Percentiles rank a stretch among this genome's conserved stretches.
These are phyloP conservation scores for Thelonectria discophora DNA, from an alignment of 2,329 filamentous ascomycete species.

Conservation along the genomic window DNA sequence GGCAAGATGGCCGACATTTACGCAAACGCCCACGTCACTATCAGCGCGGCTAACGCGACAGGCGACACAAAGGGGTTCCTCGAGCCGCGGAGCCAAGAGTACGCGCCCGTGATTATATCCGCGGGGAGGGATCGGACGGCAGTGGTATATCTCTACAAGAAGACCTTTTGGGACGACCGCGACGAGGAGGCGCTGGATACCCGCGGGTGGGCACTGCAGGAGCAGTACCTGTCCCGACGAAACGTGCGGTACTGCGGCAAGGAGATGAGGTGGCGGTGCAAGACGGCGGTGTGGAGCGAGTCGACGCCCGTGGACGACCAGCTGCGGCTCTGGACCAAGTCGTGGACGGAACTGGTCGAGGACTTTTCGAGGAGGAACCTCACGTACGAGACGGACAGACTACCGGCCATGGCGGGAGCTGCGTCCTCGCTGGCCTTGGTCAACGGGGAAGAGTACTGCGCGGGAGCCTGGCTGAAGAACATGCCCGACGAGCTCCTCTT, in stretches of 20 bases:
- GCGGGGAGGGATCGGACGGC: conserved; percentile 2
- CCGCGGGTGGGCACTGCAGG: conserved; percentile 8
- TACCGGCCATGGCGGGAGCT: conserved; percentile 4
- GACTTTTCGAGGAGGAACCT: conserved; percentile 11
- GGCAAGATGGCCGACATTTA: conserved; percentile 11
- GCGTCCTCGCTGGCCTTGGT: not conserved
- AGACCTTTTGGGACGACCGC: conserved; percentile 9
- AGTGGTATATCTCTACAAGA: conserved; percentile 6
- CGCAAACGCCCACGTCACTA: conserved; percentile 11
- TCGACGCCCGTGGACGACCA: conserved; percentile 1
- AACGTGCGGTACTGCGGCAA: conserved; percentile 12
- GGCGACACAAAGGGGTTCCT: conserved; percentile 4
- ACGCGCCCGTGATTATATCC: not conserved
- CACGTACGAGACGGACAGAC: conserved; percentile 14
- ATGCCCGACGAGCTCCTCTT: conserved; percentile 7
- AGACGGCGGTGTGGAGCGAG: conserved; percentile 9
- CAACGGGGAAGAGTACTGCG: conserved; percentile 13
- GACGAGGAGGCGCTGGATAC: conserved; percentile 7
- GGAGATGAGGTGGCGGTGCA: conserved; percentile 14
- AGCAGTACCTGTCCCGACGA: conserved; percentile 12
- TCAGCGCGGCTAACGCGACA: conserved; percentile 2
- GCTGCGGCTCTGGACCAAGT: conserved; percentile 9
- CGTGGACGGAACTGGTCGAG: conserved; percentile 11
- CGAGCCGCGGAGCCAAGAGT: not conserved
- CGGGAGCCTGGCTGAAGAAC: conserved; percentile 9